Conservation (phyloP, 345 rosid species). For the sweet orange (Citrus sinensis) region DNA sequence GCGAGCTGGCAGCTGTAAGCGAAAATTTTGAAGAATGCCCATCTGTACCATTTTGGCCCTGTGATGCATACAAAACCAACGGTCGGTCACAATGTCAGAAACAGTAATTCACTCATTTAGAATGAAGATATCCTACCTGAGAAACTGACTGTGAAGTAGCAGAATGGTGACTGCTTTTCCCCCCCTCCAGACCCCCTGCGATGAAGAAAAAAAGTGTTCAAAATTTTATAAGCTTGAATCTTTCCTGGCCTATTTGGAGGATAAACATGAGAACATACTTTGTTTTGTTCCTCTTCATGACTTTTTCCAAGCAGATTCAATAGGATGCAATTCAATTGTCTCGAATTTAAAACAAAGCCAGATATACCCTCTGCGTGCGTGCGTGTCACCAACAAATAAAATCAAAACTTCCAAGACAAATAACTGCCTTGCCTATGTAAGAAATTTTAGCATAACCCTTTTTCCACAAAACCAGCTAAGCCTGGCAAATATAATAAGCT, state of each 20-base stretch:
- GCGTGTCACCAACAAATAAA: neutral
- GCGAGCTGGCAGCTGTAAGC: slow-evolving; percentile 29
- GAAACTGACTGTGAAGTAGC: slow-evolving; percentile 9
- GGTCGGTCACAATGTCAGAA: neutral
- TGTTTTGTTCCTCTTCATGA: neutral
- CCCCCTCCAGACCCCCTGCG: slow-evolving; percentile 24
- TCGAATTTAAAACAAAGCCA: neutral
- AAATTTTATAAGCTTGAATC: neutral
- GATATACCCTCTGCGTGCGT: neutral
- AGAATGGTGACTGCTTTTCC: slow-evolving; percentile 17
- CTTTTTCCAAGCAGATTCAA: neutral
- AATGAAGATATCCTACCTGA: slow-evolving; percentile 11
- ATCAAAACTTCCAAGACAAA: neutral
- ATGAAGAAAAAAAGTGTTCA: neutral
- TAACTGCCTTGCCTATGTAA: neutral
- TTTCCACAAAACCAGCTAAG: neutral
- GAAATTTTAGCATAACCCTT: neutral
- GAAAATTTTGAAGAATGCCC: slow-evolving; percentile 9
- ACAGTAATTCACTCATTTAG: neutral
- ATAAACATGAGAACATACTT: neutral
- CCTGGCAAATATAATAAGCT: neutral
- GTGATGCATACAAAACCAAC: neutral
- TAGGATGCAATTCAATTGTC: neutral
- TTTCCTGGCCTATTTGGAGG: neutral
- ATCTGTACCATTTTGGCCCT: slow-evolving; percentile 22